These are phyloP conservation scores for Paratinospora sagittata DNA, from an alignment of 164 flowering plant species.

Conservation along the genomic window DNA sequence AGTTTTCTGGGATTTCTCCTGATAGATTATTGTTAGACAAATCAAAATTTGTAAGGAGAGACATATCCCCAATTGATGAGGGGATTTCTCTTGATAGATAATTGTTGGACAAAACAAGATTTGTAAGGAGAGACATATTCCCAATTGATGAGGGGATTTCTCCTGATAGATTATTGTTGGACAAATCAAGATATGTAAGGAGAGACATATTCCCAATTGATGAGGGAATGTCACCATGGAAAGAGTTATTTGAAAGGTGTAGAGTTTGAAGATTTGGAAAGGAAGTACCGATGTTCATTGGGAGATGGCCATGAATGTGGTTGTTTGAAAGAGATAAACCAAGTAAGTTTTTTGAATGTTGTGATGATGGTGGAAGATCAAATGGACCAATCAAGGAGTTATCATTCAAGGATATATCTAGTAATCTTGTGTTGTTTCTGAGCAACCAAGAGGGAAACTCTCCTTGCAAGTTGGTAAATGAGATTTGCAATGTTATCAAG, in stretches of 20 bases:
- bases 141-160: too few species aligned
- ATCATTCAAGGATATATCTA: background rate
- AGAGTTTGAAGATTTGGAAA: background rate
- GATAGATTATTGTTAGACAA: too few species aligned
- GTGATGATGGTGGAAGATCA: background rate
- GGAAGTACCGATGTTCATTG: background rate
- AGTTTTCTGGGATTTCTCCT: background rate
- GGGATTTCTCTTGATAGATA: background rate
- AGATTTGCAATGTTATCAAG: background rate
- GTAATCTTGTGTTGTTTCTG: background rate
- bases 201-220: background rate
- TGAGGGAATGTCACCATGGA: background rate
- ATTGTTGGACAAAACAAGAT: too few species aligned
- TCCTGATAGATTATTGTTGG: background rate
- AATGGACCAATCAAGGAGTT: background rate
- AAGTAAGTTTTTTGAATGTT: background rate
- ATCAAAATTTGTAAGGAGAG: too few species aligned
- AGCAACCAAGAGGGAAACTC: background rate
- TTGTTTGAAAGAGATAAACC: background rate
- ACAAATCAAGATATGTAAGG: background rate
- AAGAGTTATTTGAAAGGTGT: background rate
- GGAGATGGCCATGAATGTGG: background rate
- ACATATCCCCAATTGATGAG: too few species aligned
- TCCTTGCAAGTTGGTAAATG: background rate
- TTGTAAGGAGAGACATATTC: too few species aligned